A percentile compares a stretch with the other conserved stretches of the same genome.
Conservation (phyloP, 73 alveolate genomes). For the Chromera velia region DNA sequence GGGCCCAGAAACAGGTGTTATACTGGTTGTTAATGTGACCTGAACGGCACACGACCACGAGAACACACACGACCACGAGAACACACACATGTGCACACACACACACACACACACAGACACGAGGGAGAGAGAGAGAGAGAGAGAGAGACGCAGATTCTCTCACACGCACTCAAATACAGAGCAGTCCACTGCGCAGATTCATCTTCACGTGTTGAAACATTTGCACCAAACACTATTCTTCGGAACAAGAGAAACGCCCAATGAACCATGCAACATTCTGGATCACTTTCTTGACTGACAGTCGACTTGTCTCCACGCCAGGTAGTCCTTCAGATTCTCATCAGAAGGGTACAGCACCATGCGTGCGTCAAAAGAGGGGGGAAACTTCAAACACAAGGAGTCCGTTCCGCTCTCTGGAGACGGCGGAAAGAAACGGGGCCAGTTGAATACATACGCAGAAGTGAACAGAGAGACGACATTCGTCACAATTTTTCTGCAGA, state of each 20-base stretch:
- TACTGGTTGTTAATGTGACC: constrained; percentile 81
- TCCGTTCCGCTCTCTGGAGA: constrained; percentile 44
- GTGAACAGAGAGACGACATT: constrained; percentile 76
- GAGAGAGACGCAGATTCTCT: too few species aligned
- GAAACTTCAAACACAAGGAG: constrained; percentile 44
- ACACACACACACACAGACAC: background rate
- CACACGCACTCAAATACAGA: too few species aligned
- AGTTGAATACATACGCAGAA: constrained; percentile 74
- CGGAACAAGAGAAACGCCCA: too few species aligned
- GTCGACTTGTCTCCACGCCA: constrained; percentile 89
- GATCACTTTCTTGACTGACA: constrained; percentile 41
- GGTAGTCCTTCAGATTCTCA: constrained; percentile 77
- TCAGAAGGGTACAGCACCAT: constrained; percentile 83
- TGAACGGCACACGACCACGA: background rate
- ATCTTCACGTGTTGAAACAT: too few species aligned
- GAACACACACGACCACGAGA: background rate
- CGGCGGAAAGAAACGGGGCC: constrained; percentile 51
- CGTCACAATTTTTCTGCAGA: constrained; percentile 62
- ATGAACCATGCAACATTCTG: too few species aligned
- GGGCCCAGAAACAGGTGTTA: constrained; percentile 90
- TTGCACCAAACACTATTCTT: too few species aligned
- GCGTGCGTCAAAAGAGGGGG: constrained; percentile 93
- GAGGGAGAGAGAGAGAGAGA: too few species aligned
- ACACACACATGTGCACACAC: background rate
- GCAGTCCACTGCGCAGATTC: too few species aligned